Conservation (phyloP, 1,139 yeast species). For the Eremothecium gossypii region DNA sequence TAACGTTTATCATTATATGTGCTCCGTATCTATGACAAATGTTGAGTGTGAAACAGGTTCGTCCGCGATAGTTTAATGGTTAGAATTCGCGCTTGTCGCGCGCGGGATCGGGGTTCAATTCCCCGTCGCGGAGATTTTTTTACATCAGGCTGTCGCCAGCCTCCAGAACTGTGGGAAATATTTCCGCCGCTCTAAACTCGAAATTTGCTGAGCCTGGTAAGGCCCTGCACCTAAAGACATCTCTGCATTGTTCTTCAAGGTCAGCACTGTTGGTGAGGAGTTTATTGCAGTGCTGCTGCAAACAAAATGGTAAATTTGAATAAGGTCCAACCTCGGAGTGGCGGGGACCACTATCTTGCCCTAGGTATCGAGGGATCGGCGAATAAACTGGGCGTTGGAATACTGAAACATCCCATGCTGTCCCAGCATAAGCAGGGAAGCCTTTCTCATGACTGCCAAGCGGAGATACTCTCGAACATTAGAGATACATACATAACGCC, state of each 20-base stretch:
- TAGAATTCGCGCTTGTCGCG: constrained; percentile 34
- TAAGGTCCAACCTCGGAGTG: constrained; percentile 26
- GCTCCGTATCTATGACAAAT: too few species aligned
- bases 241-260: background rate
- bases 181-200: too few species aligned
- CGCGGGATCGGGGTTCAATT: constrained; percentile 34
- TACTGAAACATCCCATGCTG: constrained; percentile 61
- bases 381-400: constrained; percentile 89
- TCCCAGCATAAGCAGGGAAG: constrained; percentile 36
- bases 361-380: constrained; percentile 96
- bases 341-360: constrained; percentile 52
- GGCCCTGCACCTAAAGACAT: background rate
- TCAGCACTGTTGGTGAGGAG: too few species aligned
- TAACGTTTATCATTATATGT: too few species aligned
- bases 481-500: constrained; percentile 94
- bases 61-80: constrained; percentile 33
- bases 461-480: constrained; percentile 72
- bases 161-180: too few species aligned
- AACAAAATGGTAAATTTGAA: constrained; percentile 20
- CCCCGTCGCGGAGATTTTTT: constrained; percentile 33
- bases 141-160: background rate
- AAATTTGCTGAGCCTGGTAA: background rate
- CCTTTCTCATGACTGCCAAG: constrained; percentile 32
- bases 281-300: too few species aligned
- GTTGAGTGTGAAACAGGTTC: too few species aligned